These are phyloP conservation scores for Aspergillus incahuasiensis DNA, from an alignment of 495 filamentous ascomycete species.

Conservation along the genomic window DNA sequence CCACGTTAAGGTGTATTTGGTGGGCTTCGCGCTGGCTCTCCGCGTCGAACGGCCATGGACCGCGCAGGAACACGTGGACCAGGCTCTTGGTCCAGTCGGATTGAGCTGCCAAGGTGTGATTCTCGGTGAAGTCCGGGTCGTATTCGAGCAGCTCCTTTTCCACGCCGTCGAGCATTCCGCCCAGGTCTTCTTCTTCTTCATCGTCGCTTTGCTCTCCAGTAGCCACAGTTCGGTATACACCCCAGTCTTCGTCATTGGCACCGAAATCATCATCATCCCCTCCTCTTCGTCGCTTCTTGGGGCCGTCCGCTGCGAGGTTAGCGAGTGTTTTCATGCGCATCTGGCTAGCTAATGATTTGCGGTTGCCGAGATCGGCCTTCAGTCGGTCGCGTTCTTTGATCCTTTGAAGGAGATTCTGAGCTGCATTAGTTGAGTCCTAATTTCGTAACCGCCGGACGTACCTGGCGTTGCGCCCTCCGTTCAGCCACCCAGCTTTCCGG, in stretches of 20 bases:
- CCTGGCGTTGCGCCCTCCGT: slow-evolving; percentile 67
- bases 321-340: slow-evolving; percentile 98
- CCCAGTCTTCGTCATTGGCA: slow-evolving; percentile 96
- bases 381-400: slow-evolving; percentile 92
- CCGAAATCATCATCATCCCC: slow-evolving; percentile 88
- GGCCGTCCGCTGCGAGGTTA: slow-evolving; percentile 87
- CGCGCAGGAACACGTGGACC: slow-evolving; percentile 82
- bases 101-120: slow-evolving; percentile 86
- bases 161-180: slow-evolving; percentile 60
- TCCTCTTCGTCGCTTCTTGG: slow-evolving; percentile 76
- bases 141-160: slow-evolving; percentile 82
- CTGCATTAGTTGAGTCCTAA: slow-evolving; percentile 6
- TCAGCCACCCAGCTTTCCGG: slow-evolving; percentile 84
- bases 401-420: slow-evolving; percentile 59
- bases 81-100: slow-evolving; percentile 90
- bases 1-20: slow-evolving; percentile 92
- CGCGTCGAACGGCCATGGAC: slow-evolving; percentile 78
- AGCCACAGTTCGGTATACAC: slow-evolving; percentile 87
- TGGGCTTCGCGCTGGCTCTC: slow-evolving; percentile 75
- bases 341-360: slow-evolving; percentile 91
- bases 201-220: slow-evolving; percentile 71
- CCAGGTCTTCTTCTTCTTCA: slow-evolving; percentile 82
- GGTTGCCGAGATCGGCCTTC: slow-evolving; percentile 88
- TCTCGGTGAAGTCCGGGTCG: slow-evolving; percentile 83
- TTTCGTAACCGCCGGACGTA: slow-evolving; percentile 16